phyloP scores from a whole-genome alignment of 805 yeast species.

The Schwanniomyces yamadae region DNA sequence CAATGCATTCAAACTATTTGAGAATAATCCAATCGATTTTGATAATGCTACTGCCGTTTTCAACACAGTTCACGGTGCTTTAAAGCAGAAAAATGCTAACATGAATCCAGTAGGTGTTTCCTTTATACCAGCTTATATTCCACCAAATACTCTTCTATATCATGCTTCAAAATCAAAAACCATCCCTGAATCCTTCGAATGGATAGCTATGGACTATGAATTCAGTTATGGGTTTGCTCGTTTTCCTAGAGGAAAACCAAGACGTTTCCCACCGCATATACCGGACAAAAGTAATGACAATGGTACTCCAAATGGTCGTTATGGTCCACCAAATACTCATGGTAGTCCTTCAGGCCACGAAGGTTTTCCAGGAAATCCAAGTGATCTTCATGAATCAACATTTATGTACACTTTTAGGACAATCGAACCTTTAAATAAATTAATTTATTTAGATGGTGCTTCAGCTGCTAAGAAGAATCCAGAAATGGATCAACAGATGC shows the following conservation, averaged over 20 bases:
- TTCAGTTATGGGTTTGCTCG: conserved; percentile 54
- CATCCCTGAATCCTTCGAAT: conserved; percentile 51
- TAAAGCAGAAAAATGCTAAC: conserved; percentile 52
- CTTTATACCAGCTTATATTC: conserved; percentile 59
- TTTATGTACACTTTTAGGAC: conserved; percentile 47
- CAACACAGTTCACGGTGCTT: conserved; percentile 52
- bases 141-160: conserved; percentile 56
- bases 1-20: no score
- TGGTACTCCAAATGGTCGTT: no score
- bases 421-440: conserved; percentile 45
- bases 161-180: conserved; percentile 47
- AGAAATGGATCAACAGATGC: conserved; percentile 53
- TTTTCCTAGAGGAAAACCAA: conserved; percentile 2
- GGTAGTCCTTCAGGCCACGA: no score
- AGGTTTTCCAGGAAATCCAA: neutral
- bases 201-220: conserved; percentile 67
- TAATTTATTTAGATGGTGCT: conserved; percentile 63
- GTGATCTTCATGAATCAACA: conserved; percentile 12
- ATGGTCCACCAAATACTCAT: no score
- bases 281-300: no score
- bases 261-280: no score
- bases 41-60: conserved; percentile 55
- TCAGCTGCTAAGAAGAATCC: conserved; percentile 59
- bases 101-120: conserved; percentile 57
- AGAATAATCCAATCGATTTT: conserved; percentile 56